Evolutionary conservation across 257 asterid genomes (phyloP).

Genomic region (Fraxinus quadrangulata): DNA sequence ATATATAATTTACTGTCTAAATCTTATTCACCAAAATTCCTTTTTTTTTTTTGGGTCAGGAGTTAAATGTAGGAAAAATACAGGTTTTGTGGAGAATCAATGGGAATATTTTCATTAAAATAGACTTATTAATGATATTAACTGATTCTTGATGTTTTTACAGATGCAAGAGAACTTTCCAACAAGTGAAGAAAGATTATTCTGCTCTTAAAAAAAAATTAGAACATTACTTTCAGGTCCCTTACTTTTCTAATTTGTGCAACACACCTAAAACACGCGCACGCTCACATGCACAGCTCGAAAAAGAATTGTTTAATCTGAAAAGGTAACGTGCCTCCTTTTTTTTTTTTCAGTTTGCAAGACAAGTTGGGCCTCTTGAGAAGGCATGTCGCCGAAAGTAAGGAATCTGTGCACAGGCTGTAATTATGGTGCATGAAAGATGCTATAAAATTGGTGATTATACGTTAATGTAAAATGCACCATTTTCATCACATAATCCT

Average conservation of each 20-base stretch:
- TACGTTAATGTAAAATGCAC: slow-evolving; percentile 10
- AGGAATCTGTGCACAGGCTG: slow-evolving; percentile 3
- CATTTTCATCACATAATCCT: slow-evolving; percentile 16
- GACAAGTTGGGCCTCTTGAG: slow-evolving; percentile 65
- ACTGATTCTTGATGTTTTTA: background rate
- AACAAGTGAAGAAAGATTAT: slow-evolving; percentile 72
- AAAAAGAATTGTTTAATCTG: background rate
- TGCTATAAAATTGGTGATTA: background rate
- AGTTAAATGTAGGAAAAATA: too few species aligned
- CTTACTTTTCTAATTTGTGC: background rate
- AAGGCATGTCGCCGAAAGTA: slow-evolving; percentile 48
- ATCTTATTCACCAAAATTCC: too few species aligned
- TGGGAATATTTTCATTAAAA: background rate
- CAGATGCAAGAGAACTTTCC: slow-evolving; percentile 75
- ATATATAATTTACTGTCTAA: too few species aligned
- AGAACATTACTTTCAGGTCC: slow-evolving; percentile 77
- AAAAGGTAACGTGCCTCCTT: too few species aligned
- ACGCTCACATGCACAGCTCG: background rate
- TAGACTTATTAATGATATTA: background rate
- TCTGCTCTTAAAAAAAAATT: slow-evolving; percentile 64
- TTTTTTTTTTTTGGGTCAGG: too few species aligned
- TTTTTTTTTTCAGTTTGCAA: slow-evolving; percentile 38
- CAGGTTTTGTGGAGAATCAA: background rate
- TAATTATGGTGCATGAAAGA: background rate
- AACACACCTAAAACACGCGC: background rate